phyloP scores from a whole-genome alignment of 2,329 filamentous ascomycete genomes.

The Pezicula radicicola region DNA sequence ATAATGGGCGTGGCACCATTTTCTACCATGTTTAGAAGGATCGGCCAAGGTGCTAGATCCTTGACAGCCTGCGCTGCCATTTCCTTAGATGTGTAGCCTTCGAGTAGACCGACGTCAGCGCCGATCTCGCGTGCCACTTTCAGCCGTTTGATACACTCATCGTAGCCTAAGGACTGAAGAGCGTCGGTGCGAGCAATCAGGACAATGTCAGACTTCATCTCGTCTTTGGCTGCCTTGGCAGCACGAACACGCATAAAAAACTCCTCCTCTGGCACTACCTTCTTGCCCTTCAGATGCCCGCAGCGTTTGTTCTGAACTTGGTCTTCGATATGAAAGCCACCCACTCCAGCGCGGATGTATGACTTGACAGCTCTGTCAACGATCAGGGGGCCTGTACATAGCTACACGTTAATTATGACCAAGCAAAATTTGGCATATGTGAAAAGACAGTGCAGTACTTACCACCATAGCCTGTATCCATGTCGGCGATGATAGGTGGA shows the following conservation, averaged over 20 bases:
- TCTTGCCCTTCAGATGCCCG: conserved; percentile 59
- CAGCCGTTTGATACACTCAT: conserved; percentile 49
- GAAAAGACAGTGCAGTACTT: conserved; percentile 19
- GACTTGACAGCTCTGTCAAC: conserved; percentile 49
- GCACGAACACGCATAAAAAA: conserved; percentile 53
- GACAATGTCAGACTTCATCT: conserved; percentile 52
- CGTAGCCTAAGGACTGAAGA: conserved; percentile 52
- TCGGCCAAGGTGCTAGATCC: conserved; percentile 43
- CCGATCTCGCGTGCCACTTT: conserved; percentile 48
- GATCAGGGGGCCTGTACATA: conserved; percentile 27
- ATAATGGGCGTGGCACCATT: conserved; percentile 51
- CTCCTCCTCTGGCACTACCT: conserved; percentile 47
- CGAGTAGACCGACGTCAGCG: conserved; percentile 56
- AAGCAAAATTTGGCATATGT: too few species aligned
- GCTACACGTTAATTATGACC: too few species aligned
- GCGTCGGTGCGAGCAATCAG: conserved; percentile 63
- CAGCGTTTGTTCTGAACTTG: conserved; percentile 62
- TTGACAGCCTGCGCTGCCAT: conserved; percentile 42
- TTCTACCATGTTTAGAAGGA: conserved; percentile 55
- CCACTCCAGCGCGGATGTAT: conserved; percentile 53
- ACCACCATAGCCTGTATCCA: conserved; percentile 50
- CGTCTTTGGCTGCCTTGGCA: conserved; percentile 45
- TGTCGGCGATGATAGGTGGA: conserved; percentile 49
- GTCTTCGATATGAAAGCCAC: conserved; percentile 58
- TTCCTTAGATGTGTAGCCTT: conserved; percentile 50